A percentile compares a stretch with the other conserved stretches of the same genome.
Conservation (phyloP, 148 eudicot species). For the Cornus suecica region DNA sequence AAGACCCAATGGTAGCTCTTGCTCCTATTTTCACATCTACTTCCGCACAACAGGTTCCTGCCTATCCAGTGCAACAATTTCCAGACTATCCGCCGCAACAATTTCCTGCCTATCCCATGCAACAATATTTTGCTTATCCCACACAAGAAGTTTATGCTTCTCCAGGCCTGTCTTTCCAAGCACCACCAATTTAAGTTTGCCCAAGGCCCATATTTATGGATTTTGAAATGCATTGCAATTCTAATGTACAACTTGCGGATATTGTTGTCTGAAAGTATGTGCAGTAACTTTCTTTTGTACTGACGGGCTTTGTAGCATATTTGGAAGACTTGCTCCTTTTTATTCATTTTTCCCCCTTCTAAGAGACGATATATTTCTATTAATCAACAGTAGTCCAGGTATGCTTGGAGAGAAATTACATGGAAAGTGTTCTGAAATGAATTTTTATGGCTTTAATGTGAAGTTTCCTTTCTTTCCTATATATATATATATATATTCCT, state of each 20-base stretch:
- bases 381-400: background rate
- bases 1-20: slow-evolving; percentile 19
- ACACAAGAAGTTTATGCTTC: slow-evolving; percentile 14
- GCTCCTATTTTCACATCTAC: slow-evolving; percentile 22
- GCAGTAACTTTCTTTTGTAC: background rate
- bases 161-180: slow-evolving; percentile 28
- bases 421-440: background rate
- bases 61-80: background rate
- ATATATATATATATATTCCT: too few species aligned
- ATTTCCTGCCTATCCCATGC: slow-evolving; percentile 13
- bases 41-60: background rate
- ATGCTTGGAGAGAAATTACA: background rate
- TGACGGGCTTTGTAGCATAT: background rate
- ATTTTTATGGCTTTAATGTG: background rate
- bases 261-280: background rate
- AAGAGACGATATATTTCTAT: too few species aligned
- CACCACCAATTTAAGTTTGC: slow-evolving; percentile 27
- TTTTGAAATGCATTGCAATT: background rate
- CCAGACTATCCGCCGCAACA: background rate
- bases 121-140: too few species aligned
- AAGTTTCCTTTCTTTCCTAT: too few species aligned
- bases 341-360: too few species aligned
- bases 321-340: background rate
- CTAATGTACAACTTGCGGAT: slow-evolving; percentile 6
- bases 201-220: background rate